Conservation (phyloP, 1,139 yeast species). For the Trichomonascaceae sp. region DNA sequence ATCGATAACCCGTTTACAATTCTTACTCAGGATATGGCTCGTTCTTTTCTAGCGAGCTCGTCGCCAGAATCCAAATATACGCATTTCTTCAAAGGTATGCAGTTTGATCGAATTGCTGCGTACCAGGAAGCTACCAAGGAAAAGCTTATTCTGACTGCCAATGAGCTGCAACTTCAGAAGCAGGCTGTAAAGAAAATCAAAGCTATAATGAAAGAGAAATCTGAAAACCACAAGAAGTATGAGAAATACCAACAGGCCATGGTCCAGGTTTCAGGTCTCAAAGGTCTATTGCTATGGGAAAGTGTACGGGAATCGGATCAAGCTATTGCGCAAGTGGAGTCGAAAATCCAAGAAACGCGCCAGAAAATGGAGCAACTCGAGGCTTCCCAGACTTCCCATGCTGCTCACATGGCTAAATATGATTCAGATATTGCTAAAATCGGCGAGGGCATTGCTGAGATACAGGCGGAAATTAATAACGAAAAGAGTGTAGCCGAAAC, state of each 20-base stretch:
- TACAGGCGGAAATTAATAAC: conserved; percentile 10
- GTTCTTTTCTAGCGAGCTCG: conserved; percentile 55
- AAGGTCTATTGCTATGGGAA: conserved; percentile 18
- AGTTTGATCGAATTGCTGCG: conserved; percentile 45
- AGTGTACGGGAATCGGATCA: conserved; percentile 40
- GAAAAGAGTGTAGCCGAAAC: conserved; percentile 1
- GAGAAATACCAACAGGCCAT: conserved; percentile 18
- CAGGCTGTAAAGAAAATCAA: neutral
- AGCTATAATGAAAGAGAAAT: neutral
- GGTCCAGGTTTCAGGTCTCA: conserved; percentile 5
- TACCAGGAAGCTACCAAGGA: conserved; percentile 34
- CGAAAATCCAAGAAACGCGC: conserved; percentile 7
- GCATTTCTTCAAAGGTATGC: conserved; percentile 75
- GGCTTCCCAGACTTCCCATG: neutral
- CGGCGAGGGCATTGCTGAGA: conserved; percentile 7
- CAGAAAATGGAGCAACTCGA: conserved; percentile 9
- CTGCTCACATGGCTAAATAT: neutral
- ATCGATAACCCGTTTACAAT: conserved; percentile 92
- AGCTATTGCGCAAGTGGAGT: conserved; percentile 12
- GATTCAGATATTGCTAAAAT: conserved; percentile 6
- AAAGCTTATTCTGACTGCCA: conserved; percentile 19
- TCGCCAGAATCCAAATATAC: conserved; percentile 59
- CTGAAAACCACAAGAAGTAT: neutral
- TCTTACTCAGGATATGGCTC: conserved; percentile 88
- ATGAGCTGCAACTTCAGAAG: conserved; percentile 10